Percentiles rank a stretch among this genome's conserved stretches.
These are phyloP conservation scores for Talaromyces ruber DNA, from an alignment of 495 filamentous ascomycete genomes.

Conservation along the genomic window DNA sequence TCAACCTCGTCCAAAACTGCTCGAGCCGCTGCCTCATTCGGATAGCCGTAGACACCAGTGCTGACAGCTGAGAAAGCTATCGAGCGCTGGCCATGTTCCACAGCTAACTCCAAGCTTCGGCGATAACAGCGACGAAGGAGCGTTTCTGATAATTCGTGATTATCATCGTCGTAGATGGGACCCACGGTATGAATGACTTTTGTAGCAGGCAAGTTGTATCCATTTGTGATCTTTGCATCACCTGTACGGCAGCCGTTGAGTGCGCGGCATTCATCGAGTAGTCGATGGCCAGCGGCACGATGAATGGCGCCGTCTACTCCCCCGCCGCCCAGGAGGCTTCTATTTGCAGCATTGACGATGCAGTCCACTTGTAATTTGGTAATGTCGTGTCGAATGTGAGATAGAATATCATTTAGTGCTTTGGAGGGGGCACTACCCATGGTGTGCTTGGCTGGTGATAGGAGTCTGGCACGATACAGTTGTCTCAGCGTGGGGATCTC, in stretches of 20 bases:
- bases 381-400: conserved; percentile 69
- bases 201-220: conserved; percentile 64
- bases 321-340: conserved; percentile 68
- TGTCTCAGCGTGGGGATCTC: conserved; percentile 59
- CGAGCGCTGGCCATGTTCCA: conserved; percentile 51
- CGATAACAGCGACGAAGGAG: conserved; percentile 65
- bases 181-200: conserved; percentile 88
- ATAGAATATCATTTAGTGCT: conserved; percentile 62
- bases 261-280: conserved; percentile 60
- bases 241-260: conserved; percentile 71
- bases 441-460: conserved; percentile 19
- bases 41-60: conserved; percentile 88
- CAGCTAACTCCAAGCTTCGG: conserved; percentile 63
- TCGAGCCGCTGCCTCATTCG: conserved; percentile 58
- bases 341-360: conserved; percentile 92
- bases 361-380: conserved; percentile 70
- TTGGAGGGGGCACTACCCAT: conserved; percentile 30
- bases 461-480: conserved; percentile 44
- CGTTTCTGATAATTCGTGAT: conserved; percentile 30
- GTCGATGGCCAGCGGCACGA: conserved; percentile 59
- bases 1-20: conserved; percentile 62
- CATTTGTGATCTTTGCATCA: conserved; percentile 72
- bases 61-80: conserved; percentile 80
- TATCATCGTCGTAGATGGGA: conserved; percentile 55
- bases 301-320: conserved; percentile 90